Evolutionary conservation across 306 rosid genomes (phyloP), one percentile per base, ranked within the genome.

Genomic region (Rubus parviflorus): DNA sequence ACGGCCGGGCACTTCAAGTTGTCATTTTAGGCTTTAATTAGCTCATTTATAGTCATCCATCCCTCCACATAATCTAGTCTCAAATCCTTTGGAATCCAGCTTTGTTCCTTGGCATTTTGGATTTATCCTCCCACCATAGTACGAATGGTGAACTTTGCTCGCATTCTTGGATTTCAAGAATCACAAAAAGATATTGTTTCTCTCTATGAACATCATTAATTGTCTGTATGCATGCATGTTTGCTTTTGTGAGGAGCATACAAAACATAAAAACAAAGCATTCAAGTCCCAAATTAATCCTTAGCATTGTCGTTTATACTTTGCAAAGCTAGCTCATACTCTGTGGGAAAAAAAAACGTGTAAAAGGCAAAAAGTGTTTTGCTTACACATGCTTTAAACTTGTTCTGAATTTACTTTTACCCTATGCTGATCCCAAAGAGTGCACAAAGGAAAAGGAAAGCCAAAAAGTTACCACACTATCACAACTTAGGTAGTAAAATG

Each of bases 11-110:
- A 68, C 20, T 61, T 15, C 37, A 76, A 16, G n/a, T 56, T 45
- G 16, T 17, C 10, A 5, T 57, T 23, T 58, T 23, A 58, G 38
- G 64, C 64, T 58, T 23, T n/a, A 30, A 0, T 30, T 30, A 25
- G 35, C 72, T 51, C 8, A 61, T 13, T 14, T 61, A 13, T 5
- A 30, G 67, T 30, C 67, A 61, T 60, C 66, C 30, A 30, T 14
- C 13, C n/a, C 67, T 61, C 42, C 67, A 61, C 42, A 61, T n/a
- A 61, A 61, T 61, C 42, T 25, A 30, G n/a, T 75, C 72, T 75
- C 41, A 75, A 75, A 64, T 75, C 51, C 72, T 48, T 60, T 4
- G 43, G 77, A 78, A 48, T 79, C 67, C 74, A 65, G 23, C 56
- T 19, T 22, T 54, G 19, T 43, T 40, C 66, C 64, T 23, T 41